phyloP scores from a whole-genome alignment of 768 basidiomycete species.

The Podaxis rugospora region DNA sequence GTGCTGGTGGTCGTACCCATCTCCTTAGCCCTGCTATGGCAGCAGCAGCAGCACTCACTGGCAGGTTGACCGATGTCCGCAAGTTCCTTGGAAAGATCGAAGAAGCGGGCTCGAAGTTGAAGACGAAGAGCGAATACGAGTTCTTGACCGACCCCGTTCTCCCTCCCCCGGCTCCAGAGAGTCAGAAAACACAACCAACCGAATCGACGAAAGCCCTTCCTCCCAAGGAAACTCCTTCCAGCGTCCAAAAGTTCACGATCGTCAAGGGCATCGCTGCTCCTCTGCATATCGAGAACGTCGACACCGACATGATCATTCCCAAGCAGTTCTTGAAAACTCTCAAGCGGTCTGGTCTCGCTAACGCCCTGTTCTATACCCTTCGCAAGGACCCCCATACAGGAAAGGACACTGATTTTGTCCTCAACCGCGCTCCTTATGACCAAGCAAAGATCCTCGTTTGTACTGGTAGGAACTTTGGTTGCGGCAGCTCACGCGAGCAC shows the following conservation, averaged over 20 bases:
- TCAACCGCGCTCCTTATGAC: slow-evolving; percentile 78
- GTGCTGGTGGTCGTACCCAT: slow-evolving; percentile 86
- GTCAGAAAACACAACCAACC: slow-evolving; percentile 27
- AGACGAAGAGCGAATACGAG: slow-evolving; percentile 65
- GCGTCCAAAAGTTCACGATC: slow-evolving; percentile 59
- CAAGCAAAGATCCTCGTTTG: slow-evolving; percentile 77
- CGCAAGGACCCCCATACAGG: slow-evolving; percentile 76
- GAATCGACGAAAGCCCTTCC: slow-evolving; percentile 32
- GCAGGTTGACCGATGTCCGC: slow-evolving; percentile 81
- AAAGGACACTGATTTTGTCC: slow-evolving; percentile 77
- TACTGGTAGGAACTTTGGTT: slow-evolving; percentile 87
- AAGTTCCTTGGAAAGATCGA: slow-evolving; percentile 54
- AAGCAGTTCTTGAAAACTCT: slow-evolving; percentile 93
- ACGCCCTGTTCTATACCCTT: slow-evolving; percentile 79
- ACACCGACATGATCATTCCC: slow-evolving; percentile 93
- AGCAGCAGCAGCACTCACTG: slow-evolving; percentile 83
- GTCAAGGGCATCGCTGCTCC: slow-evolving; percentile 77
- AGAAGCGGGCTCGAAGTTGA: slow-evolving; percentile 52
- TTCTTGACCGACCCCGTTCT: slow-evolving; percentile 72
- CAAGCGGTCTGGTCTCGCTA: slow-evolving; percentile 82
- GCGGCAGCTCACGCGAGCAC: slow-evolving; percentile 87
- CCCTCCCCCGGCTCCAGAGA: slow-evolving; percentile 47
- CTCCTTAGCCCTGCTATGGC: slow-evolving; percentile 91
- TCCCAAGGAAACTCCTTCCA: slow-evolving; percentile 38
- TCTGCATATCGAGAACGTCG: slow-evolving; percentile 79